Base-by-base conservation (phyloP, 2,329 filamentous ascomycete species). In the Colletotrichum caudatum region DNA sequence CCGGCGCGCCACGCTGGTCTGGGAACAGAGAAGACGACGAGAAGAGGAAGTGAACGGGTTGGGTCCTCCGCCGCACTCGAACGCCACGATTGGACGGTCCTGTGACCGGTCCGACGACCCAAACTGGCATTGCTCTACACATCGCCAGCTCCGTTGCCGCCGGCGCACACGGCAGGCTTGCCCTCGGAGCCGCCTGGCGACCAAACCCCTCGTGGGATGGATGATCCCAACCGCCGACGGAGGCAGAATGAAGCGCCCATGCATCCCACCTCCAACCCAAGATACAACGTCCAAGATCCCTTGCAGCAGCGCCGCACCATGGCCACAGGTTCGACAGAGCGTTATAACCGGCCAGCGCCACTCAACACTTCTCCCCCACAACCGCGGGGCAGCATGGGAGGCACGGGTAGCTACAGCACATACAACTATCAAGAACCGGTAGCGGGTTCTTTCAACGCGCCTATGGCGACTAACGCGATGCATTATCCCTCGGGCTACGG, bases 191-290 rank as follows among this genome's bases (percentile, higher is more conserved):
- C 85, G 81, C 84, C 84, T 82, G 80, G 82, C 78, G 82, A 86
- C 81, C 81, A 84, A 81, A 82, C 84, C 78, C 81, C 85, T 85
- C 80, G 82, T 83, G 90, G 89, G 80, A 96, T 96, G 93, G 93
- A 95, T 86, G 90, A 92, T 83, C 89, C 91, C 84, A 89, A 89
- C 82, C 90, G 88, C 80, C 87, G 90, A 79, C 88, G 90, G 85
- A 92, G 92, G 88, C 92, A 92, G 85, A 89, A 92, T 88, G 92
- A 93, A 83, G 86, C 88, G 83, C 87, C 89, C 80, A 85, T 88
- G 82, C 91, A 92, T 83, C 86, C 89, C 78, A 82, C 84, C 78
- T 86, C 86, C 81, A 86, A 84, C 80, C 80, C 84, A 63, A 85
- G 87, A 81, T 90, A 87, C 75, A 79, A 84, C 72, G 77, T 85